Evolutionary conservation across 2,329 filamentous ascomycete genomes (phyloP).

Genomic region (Cryphonectria nitschkei): DNA sequence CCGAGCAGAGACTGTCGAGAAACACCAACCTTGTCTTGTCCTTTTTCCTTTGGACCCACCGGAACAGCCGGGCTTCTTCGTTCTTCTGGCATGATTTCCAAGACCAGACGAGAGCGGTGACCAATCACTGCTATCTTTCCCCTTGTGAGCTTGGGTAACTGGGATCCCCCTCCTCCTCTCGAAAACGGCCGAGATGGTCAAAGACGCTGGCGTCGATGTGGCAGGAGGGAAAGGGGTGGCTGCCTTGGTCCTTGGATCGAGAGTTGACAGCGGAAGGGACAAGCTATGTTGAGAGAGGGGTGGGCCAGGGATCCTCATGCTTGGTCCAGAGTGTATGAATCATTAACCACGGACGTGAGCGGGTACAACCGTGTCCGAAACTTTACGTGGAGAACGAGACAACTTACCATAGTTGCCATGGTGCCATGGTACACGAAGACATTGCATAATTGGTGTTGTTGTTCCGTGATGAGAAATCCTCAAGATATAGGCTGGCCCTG

Average conservation of each 20-base stretch:
- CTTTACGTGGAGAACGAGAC: not conserved
- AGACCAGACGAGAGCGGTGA: too few relatives aligned
- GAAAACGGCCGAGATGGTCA: not conserved
- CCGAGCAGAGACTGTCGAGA: conserved; percentile 6
- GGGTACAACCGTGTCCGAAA: not conserved
- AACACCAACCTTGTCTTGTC: conserved; percentile 16
- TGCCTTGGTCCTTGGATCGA: not conserved
- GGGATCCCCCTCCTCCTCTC: not conserved
- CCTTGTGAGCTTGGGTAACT: not conserved
- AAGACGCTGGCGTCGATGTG: not conserved
- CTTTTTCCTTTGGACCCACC: conserved; percentile 13
- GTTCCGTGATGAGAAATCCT: not conserved
- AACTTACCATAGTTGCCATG: not conserved
- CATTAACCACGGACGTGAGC: conserved; percentile 1
- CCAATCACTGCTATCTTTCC: conserved; percentile 8
- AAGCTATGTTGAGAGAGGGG: not conserved
- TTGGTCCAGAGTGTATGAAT: conserved; percentile 9
- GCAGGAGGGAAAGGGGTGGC: not conserved
- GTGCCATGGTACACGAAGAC: not conserved
- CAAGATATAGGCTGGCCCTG: too few relatives aligned
- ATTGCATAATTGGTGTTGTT: not conserved
- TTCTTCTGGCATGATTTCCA: not conserved
- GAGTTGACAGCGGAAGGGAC: not conserved
- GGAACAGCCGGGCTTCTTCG: conserved; percentile 12
- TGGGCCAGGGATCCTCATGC: conserved; percentile 3